Evolutionary conservation across 2,329 filamentous ascomycete genomes (phyloP).

Genomic region (Fusarium irregulare): DNA sequence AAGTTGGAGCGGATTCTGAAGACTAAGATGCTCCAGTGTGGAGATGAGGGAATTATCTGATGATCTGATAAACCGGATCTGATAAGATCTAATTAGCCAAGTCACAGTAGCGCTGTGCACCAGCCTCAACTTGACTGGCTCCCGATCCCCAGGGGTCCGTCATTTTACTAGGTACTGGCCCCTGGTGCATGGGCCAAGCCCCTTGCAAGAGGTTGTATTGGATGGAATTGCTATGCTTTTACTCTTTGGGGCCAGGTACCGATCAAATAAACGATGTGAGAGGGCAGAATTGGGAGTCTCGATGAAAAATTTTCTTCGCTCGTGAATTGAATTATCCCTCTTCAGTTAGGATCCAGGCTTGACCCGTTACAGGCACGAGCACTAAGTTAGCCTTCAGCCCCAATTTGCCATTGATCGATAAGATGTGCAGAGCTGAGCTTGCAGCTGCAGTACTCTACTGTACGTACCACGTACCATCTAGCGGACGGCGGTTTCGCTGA

Average conservation of each 20-base stretch:
- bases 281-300: constrained; percentile 12
- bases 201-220: constrained; percentile 10
- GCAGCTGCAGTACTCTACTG: neutral
- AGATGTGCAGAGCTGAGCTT: constrained; percentile 1
- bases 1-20: constrained; percentile 15
- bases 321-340: constrained; percentile 5
- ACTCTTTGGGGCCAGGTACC: constrained; percentile 30
- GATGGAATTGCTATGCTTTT: constrained; percentile 11
- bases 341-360: neutral
- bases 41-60: constrained; percentile 62
- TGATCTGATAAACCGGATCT: constrained; percentile 66
- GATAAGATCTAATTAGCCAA: constrained; percentile 53
- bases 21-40: constrained; percentile 39
- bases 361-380: constrained; percentile 1
- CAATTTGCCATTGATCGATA: constrained; percentile 8
- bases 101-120: constrained; percentile 36
- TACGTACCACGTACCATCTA: neutral
- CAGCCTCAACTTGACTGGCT: constrained; percentile 40
- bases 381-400: neutral
- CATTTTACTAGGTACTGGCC: constrained; percentile 16
- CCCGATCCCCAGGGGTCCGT: constrained; percentile 30
- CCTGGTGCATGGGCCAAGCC: constrained; percentile 8
- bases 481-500: constrained; percentile 8
- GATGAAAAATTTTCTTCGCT: constrained; percentile 25
- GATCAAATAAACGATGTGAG: constrained; percentile 19